Evolutionary conservation across 2,329 filamentous ascomycete genomes (phyloP).

Genomic region (Talaromyces pinophilus): DNA sequence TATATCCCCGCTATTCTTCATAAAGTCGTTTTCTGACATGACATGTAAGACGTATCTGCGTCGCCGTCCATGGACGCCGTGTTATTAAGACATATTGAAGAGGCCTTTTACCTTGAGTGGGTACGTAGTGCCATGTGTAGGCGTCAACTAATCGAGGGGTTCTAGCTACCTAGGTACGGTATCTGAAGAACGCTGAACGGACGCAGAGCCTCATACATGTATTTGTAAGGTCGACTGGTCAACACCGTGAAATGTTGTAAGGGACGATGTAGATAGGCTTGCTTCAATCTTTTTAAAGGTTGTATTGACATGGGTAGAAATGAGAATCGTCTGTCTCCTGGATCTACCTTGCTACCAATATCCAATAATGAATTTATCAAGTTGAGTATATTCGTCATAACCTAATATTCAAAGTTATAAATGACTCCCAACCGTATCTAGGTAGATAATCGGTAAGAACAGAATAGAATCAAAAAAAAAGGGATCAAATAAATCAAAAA

Average conservation of each 20-base stretch:
- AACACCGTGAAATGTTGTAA: no score
- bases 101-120: background rate
- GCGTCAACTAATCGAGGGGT: background rate
- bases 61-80: background rate
- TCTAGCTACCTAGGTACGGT: background rate
- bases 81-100: background rate
- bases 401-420: background rate
- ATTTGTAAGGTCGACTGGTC: background rate
- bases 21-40: background rate
- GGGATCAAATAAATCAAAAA: background rate
- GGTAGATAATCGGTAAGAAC: background rate
- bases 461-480: background rate
- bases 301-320: background rate
- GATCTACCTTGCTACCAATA: background rate
- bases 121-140: background rate
- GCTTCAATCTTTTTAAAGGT: background rate
- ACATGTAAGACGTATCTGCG: background rate
- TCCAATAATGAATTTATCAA: background rate
- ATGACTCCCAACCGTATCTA: background rate
- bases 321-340: no score
- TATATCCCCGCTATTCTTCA: background rate
- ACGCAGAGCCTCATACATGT: background rate
- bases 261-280: background rate
- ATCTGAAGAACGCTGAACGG: background rate
- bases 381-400: constrained; percentile 1